Base-by-base conservation (phyloP, 2,329 filamentous ascomycete species). In the Lasiodiplodia sp. region DNA sequence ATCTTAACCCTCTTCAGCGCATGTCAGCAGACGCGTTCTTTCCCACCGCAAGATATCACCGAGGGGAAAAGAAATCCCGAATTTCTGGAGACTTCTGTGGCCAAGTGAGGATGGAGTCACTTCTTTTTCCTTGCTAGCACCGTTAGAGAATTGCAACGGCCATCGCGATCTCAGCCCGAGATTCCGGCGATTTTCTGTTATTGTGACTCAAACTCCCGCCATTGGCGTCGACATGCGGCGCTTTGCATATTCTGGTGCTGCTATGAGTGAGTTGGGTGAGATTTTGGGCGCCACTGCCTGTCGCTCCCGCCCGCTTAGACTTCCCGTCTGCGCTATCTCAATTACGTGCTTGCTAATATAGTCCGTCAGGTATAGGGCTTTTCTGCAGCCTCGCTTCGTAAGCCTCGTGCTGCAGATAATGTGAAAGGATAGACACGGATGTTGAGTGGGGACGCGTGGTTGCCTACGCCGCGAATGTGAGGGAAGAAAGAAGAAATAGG, bases 1-100 rank as follows among this genome's bases (percentile, higher is more conserved):
- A 60, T 40, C 57, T 47, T 47, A 47, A n/a, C 57, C 57, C 18
- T 60, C 57, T 31, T 60, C 37, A 18, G 37, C 14, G 10, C 14
- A 16, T n/a, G 57, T 60, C 57, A 47, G 57, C 57, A 60, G 57
- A 60, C 57, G 11, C n/a, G 55, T n/a, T 38, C 38, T 23, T 34
- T 11, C 18, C 53, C 31, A 18, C 5, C 4, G 18, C 31, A 57
- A 57, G 16, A 28, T 21, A 34, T 23, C 14, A 18, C 18, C 10
- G 55, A 21, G 28, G 18, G 55, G 31, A n/a, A 37, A 57, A 21
- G 5, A 8, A n/a, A 21, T 23, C 14, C 55, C 55, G 28, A 34
- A 57, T 5, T 40, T 57, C 34, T 40, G 55, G 55, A 37, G 10
- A 21, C 31, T 57, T 57, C 55, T 38, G 21, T 31, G 14, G 8